Evolutionary conservation across 768 basidiomycete species (phyloP).

Genomic region (Russula vinacea): DNA sequence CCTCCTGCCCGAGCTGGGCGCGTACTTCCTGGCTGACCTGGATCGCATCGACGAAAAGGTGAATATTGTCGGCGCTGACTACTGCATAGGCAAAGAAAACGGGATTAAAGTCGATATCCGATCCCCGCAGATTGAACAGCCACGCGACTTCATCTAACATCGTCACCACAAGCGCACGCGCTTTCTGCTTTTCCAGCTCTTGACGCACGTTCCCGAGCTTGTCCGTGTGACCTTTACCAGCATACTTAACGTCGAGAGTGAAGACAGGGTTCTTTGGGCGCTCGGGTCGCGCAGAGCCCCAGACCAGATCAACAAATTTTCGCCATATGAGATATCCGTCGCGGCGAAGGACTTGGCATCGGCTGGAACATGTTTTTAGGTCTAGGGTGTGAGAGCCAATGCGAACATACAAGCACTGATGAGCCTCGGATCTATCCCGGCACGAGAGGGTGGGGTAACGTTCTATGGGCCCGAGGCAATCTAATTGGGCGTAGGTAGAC

Average conservation of each 20-base stretch:
- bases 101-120: conserved; percentile 88
- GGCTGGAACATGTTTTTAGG: conserved; percentile 37
- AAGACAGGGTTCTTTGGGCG: conserved; percentile 67
- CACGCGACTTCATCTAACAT: conserved; percentile 94
- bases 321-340: conserved; percentile 64
- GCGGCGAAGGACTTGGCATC: conserved; percentile 58
- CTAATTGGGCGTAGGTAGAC: background rate
- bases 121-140: conserved; percentile 89
- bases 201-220: conserved; percentile 70
- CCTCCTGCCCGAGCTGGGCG: conserved; percentile 51
- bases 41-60: conserved; percentile 63
- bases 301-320: conserved; percentile 79
- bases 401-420: conserved; percentile 56
- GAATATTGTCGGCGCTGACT: conserved; percentile 53
- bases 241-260: conserved; percentile 67
- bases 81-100: conserved; percentile 94
- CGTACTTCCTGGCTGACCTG: conserved; percentile 51
- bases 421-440: conserved; percentile 81
- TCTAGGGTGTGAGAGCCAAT: background rate
- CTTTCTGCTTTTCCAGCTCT: conserved; percentile 58
- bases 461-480: conserved; percentile 42
- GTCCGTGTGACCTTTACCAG: conserved; percentile 60
- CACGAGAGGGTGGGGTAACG: conserved; percentile 55
- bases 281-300: conserved; percentile 63
- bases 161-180: conserved; percentile 75